These are phyloP conservation scores for Penicillium sp. DNA, from an alignment of 2,329 filamentous ascomycete genomes.

Conservation along the genomic window DNA sequence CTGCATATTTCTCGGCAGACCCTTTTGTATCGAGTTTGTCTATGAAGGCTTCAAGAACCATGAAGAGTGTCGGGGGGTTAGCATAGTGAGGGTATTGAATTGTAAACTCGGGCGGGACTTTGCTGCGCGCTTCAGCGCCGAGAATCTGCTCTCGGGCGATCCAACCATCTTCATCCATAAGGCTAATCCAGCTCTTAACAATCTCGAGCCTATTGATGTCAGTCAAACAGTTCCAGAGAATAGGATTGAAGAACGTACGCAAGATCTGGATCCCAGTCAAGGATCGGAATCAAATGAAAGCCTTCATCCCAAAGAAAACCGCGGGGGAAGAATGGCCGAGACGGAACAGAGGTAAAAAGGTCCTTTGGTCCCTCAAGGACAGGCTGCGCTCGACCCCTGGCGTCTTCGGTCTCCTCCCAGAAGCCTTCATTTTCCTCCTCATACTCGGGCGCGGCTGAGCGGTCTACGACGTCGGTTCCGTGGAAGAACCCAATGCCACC, in stretches of 20 bases:
- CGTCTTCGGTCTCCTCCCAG: constrained; percentile 88
- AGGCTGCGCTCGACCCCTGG: constrained; percentile 70
- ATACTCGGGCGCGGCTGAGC: constrained; percentile 89
- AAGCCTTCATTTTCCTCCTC: constrained; percentile 95
- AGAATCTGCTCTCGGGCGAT: constrained; percentile 96
- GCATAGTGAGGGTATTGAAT: constrained; percentile 97
- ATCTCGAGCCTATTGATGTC: constrained; percentile 67
- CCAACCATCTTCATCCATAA: constrained; percentile 98
- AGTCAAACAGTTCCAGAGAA: constrained; percentile 15
- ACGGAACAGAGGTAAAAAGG: constrained; percentile 89
- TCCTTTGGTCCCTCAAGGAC: constrained; percentile 80
- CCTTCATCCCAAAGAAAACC: constrained; percentile 99
- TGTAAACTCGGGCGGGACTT: constrained; percentile 91
- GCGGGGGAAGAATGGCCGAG: constrained; percentile 91
- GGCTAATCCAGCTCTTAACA: constrained; percentile 91
- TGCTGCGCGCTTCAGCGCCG: constrained; percentile 87
- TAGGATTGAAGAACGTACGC: constrained; percentile 53
- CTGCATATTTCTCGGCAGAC: constrained; percentile 30
- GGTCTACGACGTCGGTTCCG: constrained; percentile 84
- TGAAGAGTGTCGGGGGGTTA: constrained; percentile 93
- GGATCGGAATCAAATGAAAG: constrained; percentile 88
- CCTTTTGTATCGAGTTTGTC: constrained; percentile 69
- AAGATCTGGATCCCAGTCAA: constrained; percentile 93
- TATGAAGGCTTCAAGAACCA: constrained; percentile 83
- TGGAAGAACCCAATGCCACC: constrained; percentile 96